Evolutionary conservation across 2,329 filamentous ascomycete genomes (phyloP).

Genomic region (Fusarium sp.): DNA sequence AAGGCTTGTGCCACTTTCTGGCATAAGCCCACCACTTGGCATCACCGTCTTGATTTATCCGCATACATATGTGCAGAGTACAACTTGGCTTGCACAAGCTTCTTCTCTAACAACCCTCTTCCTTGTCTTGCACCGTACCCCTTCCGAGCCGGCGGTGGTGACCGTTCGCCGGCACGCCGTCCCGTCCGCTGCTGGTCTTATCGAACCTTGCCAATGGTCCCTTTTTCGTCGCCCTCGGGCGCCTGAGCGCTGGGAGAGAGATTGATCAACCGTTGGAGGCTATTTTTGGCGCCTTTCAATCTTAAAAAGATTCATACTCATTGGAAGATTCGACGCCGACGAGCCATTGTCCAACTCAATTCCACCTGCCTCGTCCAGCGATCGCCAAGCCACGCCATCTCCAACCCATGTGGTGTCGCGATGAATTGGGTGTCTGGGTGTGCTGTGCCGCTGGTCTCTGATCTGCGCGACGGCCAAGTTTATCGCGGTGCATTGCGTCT

Average conservation of each 20-base stretch:
- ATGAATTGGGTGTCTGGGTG: constrained; percentile 13
- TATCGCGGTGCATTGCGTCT: constrained; percentile 14
- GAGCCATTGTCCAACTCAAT: constrained; percentile 1
- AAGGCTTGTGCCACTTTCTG: constrained; percentile 38
- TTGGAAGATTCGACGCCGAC: constrained; percentile 10
- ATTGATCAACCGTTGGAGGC: constrained; percentile 31
- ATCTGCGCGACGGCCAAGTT: not conserved
- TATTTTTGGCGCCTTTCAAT: constrained; percentile 43
- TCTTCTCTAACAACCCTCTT: constrained; percentile 2
- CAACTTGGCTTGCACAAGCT: constrained; percentile 12
- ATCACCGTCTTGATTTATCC: constrained; percentile 2
- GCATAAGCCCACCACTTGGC: constrained; percentile 4
- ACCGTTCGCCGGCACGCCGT: constrained; percentile 34
- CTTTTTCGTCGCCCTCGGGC: not conserved
- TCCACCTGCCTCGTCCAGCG: constrained; percentile 11
- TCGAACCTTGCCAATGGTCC: constrained; percentile 23
- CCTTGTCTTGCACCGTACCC: constrained; percentile 1
- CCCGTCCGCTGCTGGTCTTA: constrained; percentile 24
- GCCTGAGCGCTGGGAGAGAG: constrained; percentile 3
- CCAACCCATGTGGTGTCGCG: not conserved
- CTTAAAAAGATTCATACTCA: constrained; percentile 34
- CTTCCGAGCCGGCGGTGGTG: constrained; percentile 21
- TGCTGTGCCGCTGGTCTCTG: not conserved
- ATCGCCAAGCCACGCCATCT: constrained; percentile 2
- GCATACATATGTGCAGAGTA: not conserved